Conservation (phyloP, 306 rosid species). For the Castanopsis chinensis region DNA sequence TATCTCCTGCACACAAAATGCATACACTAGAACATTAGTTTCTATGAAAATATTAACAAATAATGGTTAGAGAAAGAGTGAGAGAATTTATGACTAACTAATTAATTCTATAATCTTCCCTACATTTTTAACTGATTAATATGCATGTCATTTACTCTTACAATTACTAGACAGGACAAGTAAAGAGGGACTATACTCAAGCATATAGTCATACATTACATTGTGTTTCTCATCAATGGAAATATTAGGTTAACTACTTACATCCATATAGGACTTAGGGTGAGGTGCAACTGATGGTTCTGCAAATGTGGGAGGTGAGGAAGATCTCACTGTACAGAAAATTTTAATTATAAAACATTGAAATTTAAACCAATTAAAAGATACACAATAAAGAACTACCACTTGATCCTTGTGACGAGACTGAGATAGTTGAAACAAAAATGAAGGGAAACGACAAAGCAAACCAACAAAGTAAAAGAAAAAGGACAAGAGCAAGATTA, state of each 20-base stretch:
- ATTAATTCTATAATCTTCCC: neutral
- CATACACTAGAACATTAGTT: too few relatives aligned
- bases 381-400: neutral
- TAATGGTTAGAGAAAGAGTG: too few relatives aligned
- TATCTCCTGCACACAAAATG: too few relatives aligned
- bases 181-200: neutral
- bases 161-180: neutral
- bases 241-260: constrained; percentile 24
- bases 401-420: neutral
- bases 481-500: too few relatives aligned
- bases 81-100: neutral
- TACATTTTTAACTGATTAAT: neutral
- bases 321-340: constrained; percentile 68
- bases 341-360: constrained; percentile 9
- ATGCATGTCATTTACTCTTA: neutral
- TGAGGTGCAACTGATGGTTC: constrained; percentile 72
- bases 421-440: too few relatives aligned
- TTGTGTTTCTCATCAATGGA: neutral
- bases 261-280: constrained; percentile 79
- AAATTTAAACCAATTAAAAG: constrained; percentile 14
- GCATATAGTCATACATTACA: neutral
- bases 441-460: too few relatives aligned
- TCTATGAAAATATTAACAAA: too few relatives aligned
- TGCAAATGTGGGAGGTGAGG: constrained; percentile 64
- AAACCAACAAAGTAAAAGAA: too few relatives aligned